These are phyloP conservation scores for Astrocystis sublimbata DNA, from an alignment of 495 filamentous ascomycete genomes.

Conservation along the genomic window DNA sequence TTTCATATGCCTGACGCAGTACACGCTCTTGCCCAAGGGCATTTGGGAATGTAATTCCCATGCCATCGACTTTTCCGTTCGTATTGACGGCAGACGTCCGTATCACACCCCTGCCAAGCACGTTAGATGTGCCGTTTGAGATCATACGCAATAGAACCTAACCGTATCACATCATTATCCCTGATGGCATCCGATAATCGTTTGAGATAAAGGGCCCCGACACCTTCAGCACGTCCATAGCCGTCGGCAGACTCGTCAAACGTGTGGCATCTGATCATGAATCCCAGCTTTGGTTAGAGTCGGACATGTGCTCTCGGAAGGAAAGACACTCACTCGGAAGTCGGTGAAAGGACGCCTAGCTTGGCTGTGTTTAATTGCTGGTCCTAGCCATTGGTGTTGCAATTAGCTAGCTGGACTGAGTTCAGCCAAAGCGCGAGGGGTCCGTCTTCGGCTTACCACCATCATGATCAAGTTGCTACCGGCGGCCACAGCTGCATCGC, in stretches of 20 bases:
- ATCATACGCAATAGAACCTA: neutral
- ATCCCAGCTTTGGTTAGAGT: too few relatives aligned
- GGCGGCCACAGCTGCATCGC: conserved; percentile 34
- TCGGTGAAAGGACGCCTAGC: conserved; percentile 43
- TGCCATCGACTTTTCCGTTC: conserved; percentile 50
- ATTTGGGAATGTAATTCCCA: conserved; percentile 59
- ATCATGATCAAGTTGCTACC: conserved; percentile 36
- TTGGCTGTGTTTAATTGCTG: conserved; percentile 39
- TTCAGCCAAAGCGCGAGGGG: neutral
- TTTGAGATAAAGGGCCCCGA: conserved; percentile 57
- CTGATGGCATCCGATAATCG: conserved; percentile 52
- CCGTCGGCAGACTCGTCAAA: conserved; percentile 59
- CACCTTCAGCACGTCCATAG: conserved; percentile 64
- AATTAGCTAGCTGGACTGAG: neutral
- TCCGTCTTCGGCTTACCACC: conserved; percentile 14
- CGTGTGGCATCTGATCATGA: conserved; percentile 37
- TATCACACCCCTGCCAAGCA: conserved; percentile 54
- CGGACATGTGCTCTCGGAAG: too few relatives aligned
- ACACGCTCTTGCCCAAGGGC: conserved; percentile 46
- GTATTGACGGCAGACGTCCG: conserved; percentile 57
- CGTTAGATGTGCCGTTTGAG: neutral
- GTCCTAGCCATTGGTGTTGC: conserved; percentile 8
- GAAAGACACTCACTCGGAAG: conserved; percentile 18
- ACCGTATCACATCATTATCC: conserved; percentile 54
- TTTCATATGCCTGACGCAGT: conserved; percentile 49